Conservation (phyloP, 2,329 filamentous ascomycete species). For the Hypoxylon sp. region DNA sequence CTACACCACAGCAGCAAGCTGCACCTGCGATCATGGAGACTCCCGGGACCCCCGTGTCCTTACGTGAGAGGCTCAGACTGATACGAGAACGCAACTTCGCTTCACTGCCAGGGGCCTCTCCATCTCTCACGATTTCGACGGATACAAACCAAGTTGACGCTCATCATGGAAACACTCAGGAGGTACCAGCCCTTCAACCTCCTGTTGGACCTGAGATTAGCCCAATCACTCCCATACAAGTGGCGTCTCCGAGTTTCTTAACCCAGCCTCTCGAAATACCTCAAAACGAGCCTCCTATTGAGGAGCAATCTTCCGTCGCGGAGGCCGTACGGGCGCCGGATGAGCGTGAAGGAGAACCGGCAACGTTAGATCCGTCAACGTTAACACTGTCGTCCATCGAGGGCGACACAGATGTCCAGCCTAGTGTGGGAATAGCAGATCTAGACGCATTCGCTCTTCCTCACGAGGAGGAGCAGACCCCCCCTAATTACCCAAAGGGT, state of each 20-base stretch:
- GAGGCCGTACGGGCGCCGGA: slow-evolving; percentile 20
- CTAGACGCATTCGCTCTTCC: slow-evolving; percentile 29
- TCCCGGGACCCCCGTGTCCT: slow-evolving; percentile 36
- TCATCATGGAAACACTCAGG: slow-evolving; percentile 16
- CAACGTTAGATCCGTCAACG: slow-evolving; percentile 50
- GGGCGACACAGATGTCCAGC: slow-evolving; percentile 43
- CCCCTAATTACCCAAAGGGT: slow-evolving; percentile 43
- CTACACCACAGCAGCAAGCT: slow-evolving; percentile 9
- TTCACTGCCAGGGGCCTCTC: slow-evolving; percentile 9
- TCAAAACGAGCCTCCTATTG: slow-evolving; percentile 20
- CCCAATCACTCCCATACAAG: slow-evolving; percentile 26
- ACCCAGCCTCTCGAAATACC: slow-evolving; percentile 29
- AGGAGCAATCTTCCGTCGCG: slow-evolving; percentile 25
- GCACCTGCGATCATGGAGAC: slow-evolving; percentile 44
- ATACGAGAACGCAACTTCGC: slow-evolving; percentile 45
- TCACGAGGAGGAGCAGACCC: slow-evolving; percentile 37
- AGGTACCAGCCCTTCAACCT: slow-evolving; percentile 19
- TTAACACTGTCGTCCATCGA: slow-evolving; percentile 53
- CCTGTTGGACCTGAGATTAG: slow-evolving; percentile 17
- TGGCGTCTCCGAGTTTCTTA: slow-evolving; percentile 36
- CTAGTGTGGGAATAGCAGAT: slow-evolving; percentile 34
- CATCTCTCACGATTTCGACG: background rate
- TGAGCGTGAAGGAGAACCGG: slow-evolving; percentile 44
- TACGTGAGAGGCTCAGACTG: slow-evolving; percentile 47
- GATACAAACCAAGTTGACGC: slow-evolving; percentile 4